A percentile compares a stretch with the other conserved stretches of the same genome.
Evolutionary conservation across 2,329 filamentous ascomycete genomes (phyloP).

Genomic region (Pyrenophora tritici-repentis): DNA sequence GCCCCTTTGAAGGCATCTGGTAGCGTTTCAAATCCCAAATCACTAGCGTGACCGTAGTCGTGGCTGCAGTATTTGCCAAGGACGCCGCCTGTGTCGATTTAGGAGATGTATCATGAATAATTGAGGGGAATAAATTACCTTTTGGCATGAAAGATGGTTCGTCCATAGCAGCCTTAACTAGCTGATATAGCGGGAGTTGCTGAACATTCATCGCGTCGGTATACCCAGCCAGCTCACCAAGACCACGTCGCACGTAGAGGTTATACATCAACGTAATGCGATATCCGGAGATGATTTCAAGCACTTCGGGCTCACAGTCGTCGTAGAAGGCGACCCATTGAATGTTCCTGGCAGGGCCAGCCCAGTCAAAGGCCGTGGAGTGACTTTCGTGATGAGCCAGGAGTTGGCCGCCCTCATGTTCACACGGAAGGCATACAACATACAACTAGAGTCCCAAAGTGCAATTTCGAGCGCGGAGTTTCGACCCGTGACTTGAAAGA

Average conservation of each 20-base stretch:
- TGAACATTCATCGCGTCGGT: constrained; percentile 37
- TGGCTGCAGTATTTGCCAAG: constrained; percentile 56
- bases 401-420: constrained; percentile 51
- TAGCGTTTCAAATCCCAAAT: constrained; percentile 26
- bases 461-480: constrained; percentile 54
- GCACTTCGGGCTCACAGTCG: constrained; percentile 60
- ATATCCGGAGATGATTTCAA: constrained; percentile 57
- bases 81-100: constrained; percentile 44
- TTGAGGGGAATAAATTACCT: constrained; percentile 29
- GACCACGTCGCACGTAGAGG: constrained; percentile 51
- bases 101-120: neutral
- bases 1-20: constrained; percentile 53
- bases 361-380: constrained; percentile 52
- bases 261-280: constrained; percentile 64
- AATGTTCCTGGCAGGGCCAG: constrained; percentile 18
- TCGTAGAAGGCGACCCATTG: constrained; percentile 60
- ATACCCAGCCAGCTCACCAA: constrained; percentile 36
- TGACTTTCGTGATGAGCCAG: constrained; percentile 50
- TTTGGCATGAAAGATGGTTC: constrained; percentile 46
- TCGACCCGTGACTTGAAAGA: constrained; percentile 60
- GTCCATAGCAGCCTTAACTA: constrained; percentile 38
- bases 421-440: constrained; percentile 56
- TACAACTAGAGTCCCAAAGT: constrained; percentile 62
- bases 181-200: constrained; percentile 45
- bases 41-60: constrained; percentile 52